Evolutionary conservation across 2,329 filamentous ascomycete genomes (phyloP).

Genomic region (Fusarium humuli): DNA sequence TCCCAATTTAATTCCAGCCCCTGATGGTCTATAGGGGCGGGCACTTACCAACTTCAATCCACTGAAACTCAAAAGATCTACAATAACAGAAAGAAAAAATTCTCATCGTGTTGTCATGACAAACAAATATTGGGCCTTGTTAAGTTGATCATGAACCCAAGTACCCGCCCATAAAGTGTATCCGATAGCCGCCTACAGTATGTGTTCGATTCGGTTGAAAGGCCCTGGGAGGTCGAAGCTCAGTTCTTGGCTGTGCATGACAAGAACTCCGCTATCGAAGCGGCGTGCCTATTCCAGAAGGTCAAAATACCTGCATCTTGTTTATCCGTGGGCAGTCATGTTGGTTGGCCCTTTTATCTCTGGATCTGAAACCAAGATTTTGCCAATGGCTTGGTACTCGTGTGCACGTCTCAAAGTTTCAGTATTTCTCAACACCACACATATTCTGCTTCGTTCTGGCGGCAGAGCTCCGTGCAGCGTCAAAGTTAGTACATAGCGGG

Average conservation of each 20-base stretch:
- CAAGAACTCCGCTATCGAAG: constrained; percentile 20
- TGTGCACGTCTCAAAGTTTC: constrained; percentile 3
- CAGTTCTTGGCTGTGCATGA: constrained; percentile 10
- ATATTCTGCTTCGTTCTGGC: neutral
- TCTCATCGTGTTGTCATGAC: constrained; percentile 3
- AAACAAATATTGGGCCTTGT: neutral
- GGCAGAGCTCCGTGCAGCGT: neutral
- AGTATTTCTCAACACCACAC: neutral
- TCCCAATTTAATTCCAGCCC: constrained; percentile 35
- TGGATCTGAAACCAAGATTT: neutral
- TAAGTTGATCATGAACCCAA: neutral
- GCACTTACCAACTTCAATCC: neutral
- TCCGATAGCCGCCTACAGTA: neutral
- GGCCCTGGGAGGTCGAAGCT: neutral
- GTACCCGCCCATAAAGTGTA: neutral
- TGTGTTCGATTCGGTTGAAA: neutral
- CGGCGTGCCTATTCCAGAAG: constrained; percentile 35
- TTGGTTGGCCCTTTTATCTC: constrained; percentile 2
- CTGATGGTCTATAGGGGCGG: constrained; percentile 14
- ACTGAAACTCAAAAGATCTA: constrained; percentile 8
- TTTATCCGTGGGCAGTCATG: neutral
- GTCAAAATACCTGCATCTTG: neutral
- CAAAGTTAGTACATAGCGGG: neutral
- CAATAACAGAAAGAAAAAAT: constrained; percentile 1
- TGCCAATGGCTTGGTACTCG: constrained; percentile 2